Percentiles rank a stretch among this genome's conserved stretches.
These are phyloP conservation scores for Pulveroboletus sp. DNA, from an alignment of 768 basidiomycete species.

Conservation along the genomic window DNA sequence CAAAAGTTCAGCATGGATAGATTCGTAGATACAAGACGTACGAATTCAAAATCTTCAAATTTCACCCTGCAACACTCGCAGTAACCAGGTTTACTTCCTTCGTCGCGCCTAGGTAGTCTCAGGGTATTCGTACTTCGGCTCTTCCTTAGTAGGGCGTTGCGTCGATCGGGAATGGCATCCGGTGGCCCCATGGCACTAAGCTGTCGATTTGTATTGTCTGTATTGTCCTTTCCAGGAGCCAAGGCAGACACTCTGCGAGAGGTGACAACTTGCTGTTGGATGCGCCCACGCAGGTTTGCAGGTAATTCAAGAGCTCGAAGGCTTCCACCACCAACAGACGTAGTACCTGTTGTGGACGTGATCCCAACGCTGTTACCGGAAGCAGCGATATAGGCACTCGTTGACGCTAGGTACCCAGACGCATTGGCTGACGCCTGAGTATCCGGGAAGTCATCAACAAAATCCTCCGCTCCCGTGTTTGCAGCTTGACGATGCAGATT, in stretches of 20 bases:
- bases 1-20: slow-evolving; percentile 2
- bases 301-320: slow-evolving; percentile 51
- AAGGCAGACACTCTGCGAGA: slow-evolving; percentile 48
- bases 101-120: slow-evolving; percentile 73
- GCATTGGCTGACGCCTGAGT: slow-evolving; percentile 56
- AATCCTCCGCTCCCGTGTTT: slow-evolving; percentile 39
- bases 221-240: slow-evolving; percentile 25
- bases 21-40: slow-evolving; percentile 32
- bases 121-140: slow-evolving; percentile 81
- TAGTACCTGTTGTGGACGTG: slow-evolving; percentile 88
- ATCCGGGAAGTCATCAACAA: slow-evolving; percentile 38
- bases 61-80: slow-evolving; percentile 94
- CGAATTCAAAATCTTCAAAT: slow-evolving; percentile 83
- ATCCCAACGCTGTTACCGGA: slow-evolving; percentile 94
- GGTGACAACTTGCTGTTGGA: slow-evolving; percentile 67
- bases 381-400: slow-evolving; percentile 73
- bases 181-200: slow-evolving; percentile 67
- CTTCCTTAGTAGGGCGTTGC: slow-evolving; percentile 54
- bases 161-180: slow-evolving; percentile 50
- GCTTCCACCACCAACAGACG: slow-evolving; percentile 54
- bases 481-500: slow-evolving; percentile 61
- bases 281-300: slow-evolving; percentile 48
- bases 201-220: slow-evolving; percentile 25
- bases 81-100: slow-evolving; percentile 90
- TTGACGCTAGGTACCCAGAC: slow-evolving; percentile 67